Percentiles rank a stretch among this genome's conserved stretches.
phyloP scores from a whole-genome alignment of 441 rosid species.

The Brassica balearica region DNA sequence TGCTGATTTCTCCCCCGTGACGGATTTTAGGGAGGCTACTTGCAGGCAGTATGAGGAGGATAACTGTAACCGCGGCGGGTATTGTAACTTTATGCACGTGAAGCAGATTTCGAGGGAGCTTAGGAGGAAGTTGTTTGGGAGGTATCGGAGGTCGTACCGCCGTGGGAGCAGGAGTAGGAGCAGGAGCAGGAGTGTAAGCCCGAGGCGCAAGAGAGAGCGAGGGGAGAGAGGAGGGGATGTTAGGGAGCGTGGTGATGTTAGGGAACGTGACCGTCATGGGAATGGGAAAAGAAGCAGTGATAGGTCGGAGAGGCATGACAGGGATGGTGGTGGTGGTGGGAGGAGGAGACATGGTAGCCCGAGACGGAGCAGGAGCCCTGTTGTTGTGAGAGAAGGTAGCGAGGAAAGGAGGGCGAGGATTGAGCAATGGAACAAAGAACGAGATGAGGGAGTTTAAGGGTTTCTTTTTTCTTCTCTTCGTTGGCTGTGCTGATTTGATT shows the following conservation, averaged over 20 bases:
- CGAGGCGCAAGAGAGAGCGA: slow-evolving; percentile 49
- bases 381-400: slow-evolving; percentile 59
- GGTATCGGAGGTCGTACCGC: slow-evolving; percentile 49
- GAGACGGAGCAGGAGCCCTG: slow-evolving; percentile 53
- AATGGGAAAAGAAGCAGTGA: slow-evolving; percentile 48
- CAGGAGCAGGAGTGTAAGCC: slow-evolving; percentile 55
- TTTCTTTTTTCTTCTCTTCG: neutral
- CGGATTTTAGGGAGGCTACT: slow-evolving; percentile 86
- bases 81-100: slow-evolving; percentile 15
- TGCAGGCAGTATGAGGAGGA: slow-evolving; percentile 84
- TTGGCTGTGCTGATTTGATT: neutral
- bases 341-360: slow-evolving; percentile 56
- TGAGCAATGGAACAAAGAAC: slow-evolving; percentile 65
- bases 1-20: slow-evolving; percentile 78
- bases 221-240: slow-evolving; percentile 41
- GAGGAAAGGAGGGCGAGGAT: slow-evolving; percentile 64
- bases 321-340: slow-evolving; percentile 46
- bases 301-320: slow-evolving; percentile 35
- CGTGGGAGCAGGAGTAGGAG: slow-evolving; percentile 56
- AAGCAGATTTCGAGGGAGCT: slow-evolving; percentile 58
- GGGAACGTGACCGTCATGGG: neutral
- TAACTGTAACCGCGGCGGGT: slow-evolving; percentile 46
- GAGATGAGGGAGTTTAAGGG: slow-evolving; percentile 47
- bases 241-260: slow-evolving; percentile 35
- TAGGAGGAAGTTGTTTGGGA: slow-evolving; percentile 60